These are phyloP conservation scores for Thielaviopsis musarum DNA, from an alignment of 2,329 filamentous ascomycete species.

Conservation along the genomic window DNA sequence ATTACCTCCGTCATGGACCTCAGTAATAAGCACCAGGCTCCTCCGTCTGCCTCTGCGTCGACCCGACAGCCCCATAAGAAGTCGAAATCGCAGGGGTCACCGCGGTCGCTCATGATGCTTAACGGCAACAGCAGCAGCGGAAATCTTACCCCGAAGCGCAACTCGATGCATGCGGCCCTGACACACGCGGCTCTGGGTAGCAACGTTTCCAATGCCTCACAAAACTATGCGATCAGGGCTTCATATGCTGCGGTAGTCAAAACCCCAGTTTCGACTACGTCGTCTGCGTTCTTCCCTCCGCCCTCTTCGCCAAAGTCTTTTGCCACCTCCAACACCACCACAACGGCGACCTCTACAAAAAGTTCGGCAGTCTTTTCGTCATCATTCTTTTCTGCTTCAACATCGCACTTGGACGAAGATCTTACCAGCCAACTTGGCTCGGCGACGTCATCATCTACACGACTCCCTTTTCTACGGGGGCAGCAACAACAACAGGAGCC, in stretches of 20 bases:
- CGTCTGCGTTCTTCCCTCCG: background rate
- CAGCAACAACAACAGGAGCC: slow-evolving; percentile 2
- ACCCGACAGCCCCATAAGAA: background rate
- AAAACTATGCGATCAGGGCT: background rate
- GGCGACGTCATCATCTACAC: slow-evolving; percentile 7
- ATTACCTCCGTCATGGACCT: background rate
- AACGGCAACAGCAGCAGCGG: background rate
- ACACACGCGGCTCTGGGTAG: background rate
- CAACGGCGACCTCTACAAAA: background rate
- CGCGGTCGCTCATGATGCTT: background rate
- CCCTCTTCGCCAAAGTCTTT: slow-evolving; percentile 8
- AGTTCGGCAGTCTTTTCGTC: slow-evolving; percentile 10
- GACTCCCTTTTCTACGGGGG: slow-evolving; percentile 1
- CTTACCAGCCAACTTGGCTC: slow-evolving; percentile 7
- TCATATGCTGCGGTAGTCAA: background rate
- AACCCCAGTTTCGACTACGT: background rate
- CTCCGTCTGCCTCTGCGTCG: background rate
- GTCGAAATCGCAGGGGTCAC: background rate
- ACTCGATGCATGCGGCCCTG: background rate
- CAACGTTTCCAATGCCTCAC: background rate
- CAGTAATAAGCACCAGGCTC: background rate
- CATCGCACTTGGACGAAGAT: slow-evolving; percentile 10
- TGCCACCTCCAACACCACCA: slow-evolving; percentile 5
- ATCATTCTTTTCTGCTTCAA: slow-evolving; percentile 10
- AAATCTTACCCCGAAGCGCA: background rate